phyloP scores from a whole-genome alignment of 768 basidiomycete species.

The Suillus decipiens region DNA sequence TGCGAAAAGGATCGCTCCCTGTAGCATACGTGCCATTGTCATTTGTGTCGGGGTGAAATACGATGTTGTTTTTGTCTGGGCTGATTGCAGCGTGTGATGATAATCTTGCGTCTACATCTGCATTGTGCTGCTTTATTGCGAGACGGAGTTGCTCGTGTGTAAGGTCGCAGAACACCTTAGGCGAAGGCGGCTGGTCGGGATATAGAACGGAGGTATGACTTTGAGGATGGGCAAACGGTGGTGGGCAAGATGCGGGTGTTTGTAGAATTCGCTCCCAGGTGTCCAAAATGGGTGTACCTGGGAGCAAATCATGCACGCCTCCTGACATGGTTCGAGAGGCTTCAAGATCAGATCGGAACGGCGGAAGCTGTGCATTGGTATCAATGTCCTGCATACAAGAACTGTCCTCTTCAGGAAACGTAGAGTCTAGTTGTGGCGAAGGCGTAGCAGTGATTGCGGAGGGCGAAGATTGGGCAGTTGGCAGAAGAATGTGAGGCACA shows the following conservation, averaged over 20 bases:
- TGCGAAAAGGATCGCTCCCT: conserved; percentile 9
- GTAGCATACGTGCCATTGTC: conserved; percentile 21
- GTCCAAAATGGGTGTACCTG: background rate
- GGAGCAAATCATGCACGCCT: background rate
- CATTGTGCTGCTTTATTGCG: conserved; percentile 8
- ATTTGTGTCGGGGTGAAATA: conserved; percentile 18
- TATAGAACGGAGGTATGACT: background rate
- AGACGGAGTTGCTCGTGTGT: conserved; percentile 8
- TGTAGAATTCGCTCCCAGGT: background rate
- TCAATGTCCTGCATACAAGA: background rate
- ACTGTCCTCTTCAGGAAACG: background rate
- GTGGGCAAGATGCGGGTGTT: background rate
- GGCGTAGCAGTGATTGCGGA: background rate
- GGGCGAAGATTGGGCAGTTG: background rate
- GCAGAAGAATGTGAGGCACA: background rate
- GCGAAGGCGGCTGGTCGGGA: background rate
- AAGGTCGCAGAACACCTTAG: conserved; percentile 4
- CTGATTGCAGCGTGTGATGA: background rate
- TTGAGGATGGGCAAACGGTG: background rate
- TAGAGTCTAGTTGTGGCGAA: background rate
- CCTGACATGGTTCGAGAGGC: background rate
- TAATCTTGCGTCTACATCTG: background rate
- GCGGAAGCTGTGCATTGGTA: background rate
- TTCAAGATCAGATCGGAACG: background rate
- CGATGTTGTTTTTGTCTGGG: conserved; percentile 13